Conservation (phyloP, 129 eudicot genomes). For the Dittrichia graveolens region DNA sequence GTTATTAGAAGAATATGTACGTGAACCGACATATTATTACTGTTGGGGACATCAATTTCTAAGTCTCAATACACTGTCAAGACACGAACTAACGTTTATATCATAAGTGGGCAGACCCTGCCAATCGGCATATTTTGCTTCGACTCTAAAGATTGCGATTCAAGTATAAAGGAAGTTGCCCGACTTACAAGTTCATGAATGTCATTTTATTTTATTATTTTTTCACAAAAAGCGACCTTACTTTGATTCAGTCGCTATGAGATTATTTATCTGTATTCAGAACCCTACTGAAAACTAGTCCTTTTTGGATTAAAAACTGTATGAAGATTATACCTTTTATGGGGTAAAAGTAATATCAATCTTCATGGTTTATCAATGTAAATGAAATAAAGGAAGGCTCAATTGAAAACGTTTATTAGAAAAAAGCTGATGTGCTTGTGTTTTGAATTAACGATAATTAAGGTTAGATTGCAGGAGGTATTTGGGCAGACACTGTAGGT, state of each 20-base stretch:
- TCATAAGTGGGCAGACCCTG: too few species aligned
- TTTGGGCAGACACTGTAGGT: constrained; percentile 98
- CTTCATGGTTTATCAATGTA: not conserved
- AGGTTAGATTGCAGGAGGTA: constrained; percentile 92
- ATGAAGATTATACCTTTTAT: too few species aligned
- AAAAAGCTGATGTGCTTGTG: not conserved
- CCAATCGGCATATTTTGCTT: not conserved
- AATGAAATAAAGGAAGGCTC: not conserved
- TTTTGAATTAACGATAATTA: constrained; percentile 30
- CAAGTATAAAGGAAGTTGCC: not conserved
- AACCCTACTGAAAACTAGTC: too few species aligned
- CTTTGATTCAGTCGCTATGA: too few species aligned
- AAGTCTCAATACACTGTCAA: not conserved
- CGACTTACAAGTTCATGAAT: too few species aligned
- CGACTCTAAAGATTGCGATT: not conserved
- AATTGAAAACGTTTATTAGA: not conserved
- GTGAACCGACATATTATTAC: constrained; percentile 1
- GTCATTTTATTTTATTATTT: too few species aligned
- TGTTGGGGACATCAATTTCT: constrained; percentile 2
- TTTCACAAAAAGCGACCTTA: too few species aligned
- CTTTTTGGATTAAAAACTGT: too few species aligned
- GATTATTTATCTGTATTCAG: too few species aligned
- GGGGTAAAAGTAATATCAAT: too few species aligned
- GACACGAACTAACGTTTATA: not conserved
- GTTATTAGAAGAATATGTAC: not conserved